Evolutionary conservation across 179 eudicot species (phyloP), one percentile per base, ranked within the genome.

Genomic region (Spergularia azorica): DNA sequence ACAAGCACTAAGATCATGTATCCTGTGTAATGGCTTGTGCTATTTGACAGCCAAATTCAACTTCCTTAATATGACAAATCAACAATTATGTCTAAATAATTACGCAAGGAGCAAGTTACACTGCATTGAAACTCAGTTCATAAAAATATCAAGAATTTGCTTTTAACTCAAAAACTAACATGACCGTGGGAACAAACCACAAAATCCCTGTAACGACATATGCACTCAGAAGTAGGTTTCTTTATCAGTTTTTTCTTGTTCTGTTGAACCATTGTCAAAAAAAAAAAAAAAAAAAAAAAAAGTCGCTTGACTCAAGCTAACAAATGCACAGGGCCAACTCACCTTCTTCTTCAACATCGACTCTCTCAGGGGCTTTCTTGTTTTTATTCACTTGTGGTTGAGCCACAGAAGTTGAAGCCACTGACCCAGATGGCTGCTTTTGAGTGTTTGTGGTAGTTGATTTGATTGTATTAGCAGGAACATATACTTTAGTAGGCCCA

Each of bases 281-380:
- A n/a, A 56, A 2, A 15, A 12, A 59, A n/a, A 3, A 59, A 2
- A 59, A 3, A 59, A 9, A 6, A 59, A 2, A 59, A 0, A 43
- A 43, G 48, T 7, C 8, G 8, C 48, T 43, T 43, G 48, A 43
- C 48, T 43, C 48, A 43, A 43, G 48, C 50, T 7, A 41, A 38
- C 10, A 18, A 21, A 68, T 6, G 9, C 26, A 70, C 13, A 17
- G 3, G 15, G 43, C 3, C 62, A 51, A 70, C 61, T 32, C 64
- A 87, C 90, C 88, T 76, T 86, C 89, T 36, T 82, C 84, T 5
- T 68, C 81, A 66, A 59, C 56, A 72, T 60, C 78, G 74, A 69
- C 76, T 72, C 83, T 84, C 76, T 81, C 86, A 50, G 84, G 79
- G 63, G 73, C 80, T 71, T 43, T 79, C 54, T 72, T 81, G 75